Evolutionary conservation across 129 eudicot genomes (phyloP).

Genomic region (Flaveria linearis): DNA sequence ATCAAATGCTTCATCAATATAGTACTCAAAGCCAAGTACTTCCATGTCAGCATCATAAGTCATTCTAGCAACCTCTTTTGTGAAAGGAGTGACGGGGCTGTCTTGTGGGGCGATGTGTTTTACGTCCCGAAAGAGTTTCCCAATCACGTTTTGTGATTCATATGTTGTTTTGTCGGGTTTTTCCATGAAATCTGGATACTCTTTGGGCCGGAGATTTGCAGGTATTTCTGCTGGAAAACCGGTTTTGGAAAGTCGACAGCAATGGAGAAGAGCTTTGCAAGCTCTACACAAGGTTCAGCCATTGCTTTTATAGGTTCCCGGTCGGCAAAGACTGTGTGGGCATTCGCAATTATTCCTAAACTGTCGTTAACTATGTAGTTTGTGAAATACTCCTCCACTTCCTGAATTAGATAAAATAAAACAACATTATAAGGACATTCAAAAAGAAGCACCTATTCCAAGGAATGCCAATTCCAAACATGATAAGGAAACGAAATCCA

Average conservation of each 20-base stretch:
- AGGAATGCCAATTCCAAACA: neutral
- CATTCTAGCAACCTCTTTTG: constrained; percentile 52
- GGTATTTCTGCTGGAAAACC: constrained; percentile 90
- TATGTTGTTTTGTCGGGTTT: constrained; percentile 77
- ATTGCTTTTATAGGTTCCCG: constrained; percentile 49
- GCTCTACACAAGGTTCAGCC: constrained; percentile 58
- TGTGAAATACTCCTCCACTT: constrained; percentile 72
- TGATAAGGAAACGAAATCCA: neutral
- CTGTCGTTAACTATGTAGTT: constrained; percentile 82
- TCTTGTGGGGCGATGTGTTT: constrained; percentile 54
- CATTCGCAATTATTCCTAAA: constrained; percentile 79
- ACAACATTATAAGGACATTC: neutral
- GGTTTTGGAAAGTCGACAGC: constrained; percentile 89
- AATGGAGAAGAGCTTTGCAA: constrained; percentile 64
- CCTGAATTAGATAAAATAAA: constrained; percentile 42
- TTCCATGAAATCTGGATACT: constrained; percentile 88
- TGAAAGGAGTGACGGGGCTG: constrained; percentile 42
- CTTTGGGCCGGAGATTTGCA: constrained; percentile 53
- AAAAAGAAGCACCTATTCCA: neutral
- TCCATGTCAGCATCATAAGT: constrained; percentile 76
- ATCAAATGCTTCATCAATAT: constrained; percentile 59
- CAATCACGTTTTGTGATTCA: constrained; percentile 57
- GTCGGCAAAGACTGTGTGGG: constrained; percentile 84
- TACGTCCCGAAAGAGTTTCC: constrained; percentile 76
- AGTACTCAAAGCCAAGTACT: constrained; percentile 55